A percentile compares a stretch with the other conserved stretches of the same genome.
phyloP scores from a whole-genome alignment of 345 rosid genomes.

The Arabidopsis thaliana region DNA sequence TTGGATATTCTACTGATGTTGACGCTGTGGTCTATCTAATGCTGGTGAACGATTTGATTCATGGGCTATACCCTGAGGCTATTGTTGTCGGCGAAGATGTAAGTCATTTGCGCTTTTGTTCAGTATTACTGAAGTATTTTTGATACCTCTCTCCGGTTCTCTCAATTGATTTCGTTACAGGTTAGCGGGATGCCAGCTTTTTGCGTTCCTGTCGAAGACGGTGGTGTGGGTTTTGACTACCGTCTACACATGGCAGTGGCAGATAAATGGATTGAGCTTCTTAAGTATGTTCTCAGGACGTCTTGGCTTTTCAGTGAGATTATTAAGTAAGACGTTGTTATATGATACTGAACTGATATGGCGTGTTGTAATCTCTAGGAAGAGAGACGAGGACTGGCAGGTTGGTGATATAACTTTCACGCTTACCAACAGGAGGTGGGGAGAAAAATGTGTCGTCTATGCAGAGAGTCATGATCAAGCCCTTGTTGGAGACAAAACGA shows the following conservation, averaged over 20 bases:
- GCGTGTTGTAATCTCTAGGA: conserved; percentile 53
- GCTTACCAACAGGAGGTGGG: conserved; percentile 89
- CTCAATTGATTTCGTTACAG: conserved; percentile 50
- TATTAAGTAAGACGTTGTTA: background rate
- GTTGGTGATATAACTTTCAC: conserved; percentile 76
- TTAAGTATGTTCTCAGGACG: conserved; percentile 57
- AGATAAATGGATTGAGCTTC: conserved; percentile 97
- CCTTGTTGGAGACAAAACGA: conserved; percentile 97
- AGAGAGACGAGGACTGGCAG: conserved; percentile 89
- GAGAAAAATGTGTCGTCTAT: conserved; percentile 80
- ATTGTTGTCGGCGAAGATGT: conserved; percentile 94
- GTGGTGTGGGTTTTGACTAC: conserved; percentile 97
- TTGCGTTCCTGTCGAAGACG: conserved; percentile 84
- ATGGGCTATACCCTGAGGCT: conserved; percentile 92
- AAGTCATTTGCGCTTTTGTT: conserved; percentile 43
- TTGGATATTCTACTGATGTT: conserved; percentile 88
- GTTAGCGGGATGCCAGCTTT: conserved; percentile 99
- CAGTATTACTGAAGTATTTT: conserved; percentile 6
- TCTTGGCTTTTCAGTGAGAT: conserved; percentile 17
- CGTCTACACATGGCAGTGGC: conserved; percentile 98
- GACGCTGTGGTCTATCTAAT: conserved; percentile 91
- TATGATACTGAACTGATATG: conserved; percentile 17
- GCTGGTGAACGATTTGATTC: conserved; percentile 95
- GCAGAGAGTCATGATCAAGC: conserved; percentile 99
- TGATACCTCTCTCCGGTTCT: background rate